Evolutionary conservation across 2,329 filamentous ascomycete genomes (phyloP), one percentile per base, ranked within the genome.

Genomic region (Penicillium hordei): DNA sequence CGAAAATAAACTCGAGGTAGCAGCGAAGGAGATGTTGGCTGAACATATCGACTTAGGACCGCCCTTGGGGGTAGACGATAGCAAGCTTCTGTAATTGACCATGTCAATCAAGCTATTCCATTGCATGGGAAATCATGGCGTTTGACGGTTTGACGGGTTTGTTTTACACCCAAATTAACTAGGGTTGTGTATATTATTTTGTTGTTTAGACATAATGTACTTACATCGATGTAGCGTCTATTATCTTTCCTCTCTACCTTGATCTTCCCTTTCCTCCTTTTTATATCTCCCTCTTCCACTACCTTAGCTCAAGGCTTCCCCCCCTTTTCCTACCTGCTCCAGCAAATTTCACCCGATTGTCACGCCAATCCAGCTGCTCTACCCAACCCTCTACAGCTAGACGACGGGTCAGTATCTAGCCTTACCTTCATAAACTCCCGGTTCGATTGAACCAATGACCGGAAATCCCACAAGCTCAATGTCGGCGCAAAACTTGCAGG

Each of bases 11-110:
- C 65, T 79, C 33, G 56, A 60, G 7, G 49, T 65, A 19, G 72
- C 70, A 21, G 74, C 75, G n/a, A 58, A 59, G 38, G 72, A 78
- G 52, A 78, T 79, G 76, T 65, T 65, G 21, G 66, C 72, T 3
- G 51, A 55, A n/a, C 64, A 64, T 10, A 60, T 76, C 29, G 63
- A 75, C 59, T 57, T 77, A 15, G 72, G 72, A 4, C 57, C 62
- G 17, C 65, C 69, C 23, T 40, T 72, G 15, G 70, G 59, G 3
- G 57, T 68, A 17, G 68, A 68, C 33, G 66, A 68, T 46, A 64
- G 64, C 46, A 60, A 68, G 54, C 52, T 70, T 39, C 54, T 68
- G 23, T 70, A 61, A 45, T 25, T 39, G 7, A n/a, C 4, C 12
- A 19, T 52, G 33, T 40, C 42, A 31, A 31, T 25, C 52, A 13